Conservation (phyloP, 2,329 filamentous ascomycete species). For the Tympanopsis confertula region DNA sequence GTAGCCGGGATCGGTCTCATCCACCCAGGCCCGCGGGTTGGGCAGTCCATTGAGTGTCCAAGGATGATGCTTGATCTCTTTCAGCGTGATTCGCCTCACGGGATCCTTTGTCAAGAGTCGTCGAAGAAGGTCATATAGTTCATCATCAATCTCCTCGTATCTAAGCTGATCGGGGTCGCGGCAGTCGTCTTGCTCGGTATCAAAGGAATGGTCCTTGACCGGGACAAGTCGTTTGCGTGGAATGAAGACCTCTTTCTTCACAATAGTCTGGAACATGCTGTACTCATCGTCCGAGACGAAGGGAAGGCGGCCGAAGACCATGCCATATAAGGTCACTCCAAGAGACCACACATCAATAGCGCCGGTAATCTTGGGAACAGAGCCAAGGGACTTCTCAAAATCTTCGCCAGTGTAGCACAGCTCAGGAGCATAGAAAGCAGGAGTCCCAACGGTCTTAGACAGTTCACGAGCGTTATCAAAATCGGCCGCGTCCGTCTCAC, state of each 20-base stretch:
- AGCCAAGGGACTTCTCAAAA: background rate
- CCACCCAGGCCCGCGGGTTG: conserved; percentile 48
- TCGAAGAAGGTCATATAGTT: conserved; percentile 45
- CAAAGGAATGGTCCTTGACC: background rate
- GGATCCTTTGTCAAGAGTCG: conserved; percentile 54
- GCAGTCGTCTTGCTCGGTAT: too few species aligned
- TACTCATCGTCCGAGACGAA: conserved; percentile 53
- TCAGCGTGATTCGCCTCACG: conserved; percentile 48
- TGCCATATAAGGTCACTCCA: conserved; percentile 57
- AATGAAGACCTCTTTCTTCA: conserved; percentile 52
- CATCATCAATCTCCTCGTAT: conserved; percentile 56
- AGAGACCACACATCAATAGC: conserved; percentile 62
- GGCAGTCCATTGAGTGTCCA: conserved; percentile 51
- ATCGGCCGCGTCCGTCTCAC: conserved; percentile 34
- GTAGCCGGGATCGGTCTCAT: conserved; percentile 49
- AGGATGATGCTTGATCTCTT: conserved; percentile 55
- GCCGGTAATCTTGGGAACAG: conserved; percentile 33
- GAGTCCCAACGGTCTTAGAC: conserved; percentile 59
- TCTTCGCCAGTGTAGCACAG: conserved; percentile 42
- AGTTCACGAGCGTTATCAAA: conserved; percentile 46
- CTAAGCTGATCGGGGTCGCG: too few species aligned
- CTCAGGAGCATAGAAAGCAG: conserved; percentile 60
- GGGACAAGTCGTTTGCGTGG: conserved; percentile 49
- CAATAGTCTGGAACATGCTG: conserved; percentile 52
- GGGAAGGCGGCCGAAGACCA: conserved; percentile 58